phyloP scores from a whole-genome alignment of 257 asterid species.

The Linaria vulgaris region DNA sequence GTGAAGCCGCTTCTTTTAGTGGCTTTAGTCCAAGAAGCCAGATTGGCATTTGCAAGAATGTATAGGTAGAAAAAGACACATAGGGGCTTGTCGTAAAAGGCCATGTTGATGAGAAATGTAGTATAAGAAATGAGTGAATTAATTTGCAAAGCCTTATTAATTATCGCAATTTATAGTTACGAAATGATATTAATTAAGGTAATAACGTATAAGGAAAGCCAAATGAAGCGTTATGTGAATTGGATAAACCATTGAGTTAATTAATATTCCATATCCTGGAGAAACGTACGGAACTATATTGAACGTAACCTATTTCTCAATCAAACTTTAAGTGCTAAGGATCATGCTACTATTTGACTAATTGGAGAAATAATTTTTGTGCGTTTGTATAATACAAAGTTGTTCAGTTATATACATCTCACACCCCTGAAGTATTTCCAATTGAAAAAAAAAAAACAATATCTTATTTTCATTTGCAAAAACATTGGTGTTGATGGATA shows the following conservation, averaged over 20 bases:
- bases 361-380: too few species aligned
- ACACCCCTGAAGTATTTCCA: too few species aligned
- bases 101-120: slow-evolving; percentile 21
- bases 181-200: not conserved
- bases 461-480: too few species aligned
- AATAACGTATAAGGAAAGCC: slow-evolving; percentile 27
- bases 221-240: not conserved
- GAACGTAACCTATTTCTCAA: too few species aligned
- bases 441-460: too few species aligned
- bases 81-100: slow-evolving; percentile 18
- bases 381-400: too few species aligned
- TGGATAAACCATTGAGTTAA: not conserved
- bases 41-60: slow-evolving; percentile 11
- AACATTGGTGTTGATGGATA: too few species aligned
- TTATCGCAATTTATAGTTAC: slow-evolving; percentile 26
- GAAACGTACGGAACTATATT: slow-evolving; percentile 1
- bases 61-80: slow-evolving; percentile 5
- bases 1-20: slow-evolving; percentile 60
- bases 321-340: too few species aligned
- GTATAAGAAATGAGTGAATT: not conserved
- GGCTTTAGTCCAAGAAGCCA: slow-evolving; percentile 12
- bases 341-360: too few species aligned
- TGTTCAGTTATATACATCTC: too few species aligned
- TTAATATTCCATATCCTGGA: slow-evolving; percentile 6
- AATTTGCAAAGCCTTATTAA: not conserved